phyloP scores from a whole-genome alignment of 495 filamentous ascomycete species.

The Cercophora sp. region DNA sequence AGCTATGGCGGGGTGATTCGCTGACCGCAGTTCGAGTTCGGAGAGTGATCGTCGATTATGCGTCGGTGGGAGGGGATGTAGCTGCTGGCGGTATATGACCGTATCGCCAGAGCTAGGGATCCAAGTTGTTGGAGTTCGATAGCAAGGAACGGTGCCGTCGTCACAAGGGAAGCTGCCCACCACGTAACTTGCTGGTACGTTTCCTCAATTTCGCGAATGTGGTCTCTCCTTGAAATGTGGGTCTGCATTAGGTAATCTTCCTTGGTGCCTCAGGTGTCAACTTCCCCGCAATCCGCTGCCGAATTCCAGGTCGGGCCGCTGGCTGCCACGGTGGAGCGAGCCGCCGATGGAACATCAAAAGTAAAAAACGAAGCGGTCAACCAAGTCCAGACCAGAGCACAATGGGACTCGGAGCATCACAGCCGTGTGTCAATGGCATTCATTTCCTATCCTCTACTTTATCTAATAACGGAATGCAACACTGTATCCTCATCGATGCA shows the following conservation, averaged over 20 bases:
- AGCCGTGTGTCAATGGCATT: too few species aligned
- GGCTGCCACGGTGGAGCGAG: neutral
- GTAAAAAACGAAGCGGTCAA: too few species aligned
- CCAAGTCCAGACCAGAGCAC: too few species aligned
- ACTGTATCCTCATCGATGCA: too few species aligned
- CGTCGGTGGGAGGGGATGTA: neutral
- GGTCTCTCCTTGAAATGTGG: constrained; percentile 23
- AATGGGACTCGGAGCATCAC: too few species aligned
- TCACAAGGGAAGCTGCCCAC: constrained; percentile 24
- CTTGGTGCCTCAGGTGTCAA: constrained; percentile 13
- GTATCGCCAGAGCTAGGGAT: neutral
- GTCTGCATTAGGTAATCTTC: constrained; percentile 21
- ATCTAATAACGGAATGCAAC: too few species aligned
- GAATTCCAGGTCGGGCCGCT: too few species aligned
- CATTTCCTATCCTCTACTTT: too few species aligned
- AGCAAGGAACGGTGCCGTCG: constrained; percentile 3
- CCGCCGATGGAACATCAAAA: too few species aligned
- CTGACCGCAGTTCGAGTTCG: constrained; percentile 5
- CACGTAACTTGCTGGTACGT: constrained; percentile 28
- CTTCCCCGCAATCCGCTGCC: neutral
- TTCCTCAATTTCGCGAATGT: constrained; percentile 34
- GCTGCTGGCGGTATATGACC: neutral
- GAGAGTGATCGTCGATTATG: constrained; percentile 9
- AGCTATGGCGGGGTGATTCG: constrained; percentile 26
- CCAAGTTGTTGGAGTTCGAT: constrained; percentile 5